phyloP scores from a whole-genome alignment of 169 alveolate species.

The Miamiensis avidus region DNA sequence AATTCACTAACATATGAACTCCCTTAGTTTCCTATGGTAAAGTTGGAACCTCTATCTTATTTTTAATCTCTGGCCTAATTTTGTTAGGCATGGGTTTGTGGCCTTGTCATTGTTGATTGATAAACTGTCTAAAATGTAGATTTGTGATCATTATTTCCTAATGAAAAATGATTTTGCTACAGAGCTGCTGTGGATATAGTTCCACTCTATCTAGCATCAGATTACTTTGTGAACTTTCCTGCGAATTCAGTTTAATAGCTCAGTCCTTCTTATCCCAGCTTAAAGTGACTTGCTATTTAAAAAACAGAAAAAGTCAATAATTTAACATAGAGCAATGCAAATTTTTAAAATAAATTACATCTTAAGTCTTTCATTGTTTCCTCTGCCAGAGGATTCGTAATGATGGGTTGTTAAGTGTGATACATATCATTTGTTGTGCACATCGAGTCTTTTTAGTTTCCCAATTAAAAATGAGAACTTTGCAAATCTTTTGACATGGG shows the following conservation, averaged over 20 bases:
- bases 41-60: slow-evolving; percentile 18
- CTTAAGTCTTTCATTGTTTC: slow-evolving; percentile 24
- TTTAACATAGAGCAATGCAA: not conserved
- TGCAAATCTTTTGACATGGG: not conserved
- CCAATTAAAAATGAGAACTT: slow-evolving; percentile 13
- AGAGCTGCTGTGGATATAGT: not conserved
- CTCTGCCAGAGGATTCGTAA: slow-evolving; percentile 10
- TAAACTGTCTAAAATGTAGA: slow-evolving; percentile 6
- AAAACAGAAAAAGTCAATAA: not conserved
- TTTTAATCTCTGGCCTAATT: slow-evolving; percentile 9
- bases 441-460: not conserved
- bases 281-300: slow-evolving; percentile 18
- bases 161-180: slow-evolving; percentile 10
- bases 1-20: slow-evolving; percentile 17
- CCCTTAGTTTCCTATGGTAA: slow-evolving; percentile 12
- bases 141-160: slow-evolving; percentile 1
- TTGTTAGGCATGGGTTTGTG: not conserved
- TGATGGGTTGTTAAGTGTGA: slow-evolving; percentile 11
- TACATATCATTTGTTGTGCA: slow-evolving; percentile 7
- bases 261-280: slow-evolving; percentile 14
- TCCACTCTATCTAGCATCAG: not conserved
- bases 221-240: slow-evolving; percentile 16
- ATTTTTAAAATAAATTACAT: slow-evolving; percentile 7
- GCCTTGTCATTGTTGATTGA: not conserved
- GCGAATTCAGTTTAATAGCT: slow-evolving; percentile 9